Conservation (phyloP, 192 early-diverging fungal species). For the Linnemannia elongata region DNA sequence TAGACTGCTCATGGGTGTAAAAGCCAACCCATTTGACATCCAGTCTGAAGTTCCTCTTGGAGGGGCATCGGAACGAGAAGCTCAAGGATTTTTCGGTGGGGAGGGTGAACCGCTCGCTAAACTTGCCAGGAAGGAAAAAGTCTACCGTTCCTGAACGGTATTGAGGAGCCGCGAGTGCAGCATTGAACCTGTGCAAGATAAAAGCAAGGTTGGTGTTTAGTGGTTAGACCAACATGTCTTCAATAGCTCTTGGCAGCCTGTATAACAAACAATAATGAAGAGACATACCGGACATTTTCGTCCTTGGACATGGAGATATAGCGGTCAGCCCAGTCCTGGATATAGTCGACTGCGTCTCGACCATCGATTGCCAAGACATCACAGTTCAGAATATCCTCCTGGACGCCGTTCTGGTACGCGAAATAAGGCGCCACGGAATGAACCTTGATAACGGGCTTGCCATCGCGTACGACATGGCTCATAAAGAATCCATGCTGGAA, state of each 20-base stretch:
- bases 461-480: conserved; percentile 34
- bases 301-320: conserved; percentile 37
- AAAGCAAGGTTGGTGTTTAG: neutral
- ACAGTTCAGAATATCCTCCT: conserved; percentile 31
- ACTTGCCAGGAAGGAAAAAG: conserved; percentile 34
- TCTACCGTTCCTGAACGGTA: conserved; percentile 16
- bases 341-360: conserved; percentile 29
- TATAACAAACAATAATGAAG: neutral
- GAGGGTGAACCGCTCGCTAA: conserved; percentile 19
- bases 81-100: conserved; percentile 6
- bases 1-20: conserved; percentile 15
- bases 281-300: conserved; percentile 26
- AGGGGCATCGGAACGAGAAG: conserved; percentile 19
- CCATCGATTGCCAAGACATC: conserved; percentile 26
- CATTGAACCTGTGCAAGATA: conserved; percentile 30
- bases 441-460: conserved; percentile 34
- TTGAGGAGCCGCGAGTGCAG: conserved; percentile 23
- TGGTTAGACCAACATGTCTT: neutral
- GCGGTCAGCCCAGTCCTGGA: conserved; percentile 38
- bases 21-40: conserved; percentile 22
- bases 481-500: conserved; percentile 42
- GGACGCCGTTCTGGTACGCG: neutral
- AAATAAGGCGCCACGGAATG: conserved; percentile 20
- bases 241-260: neutral
- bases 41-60: neutral